Evolutionary conservation across 495 filamentous ascomycete species (phyloP), one percentile per base, ranked within the genome.

Genomic region (Diplogelasinospora grovesii): DNA sequence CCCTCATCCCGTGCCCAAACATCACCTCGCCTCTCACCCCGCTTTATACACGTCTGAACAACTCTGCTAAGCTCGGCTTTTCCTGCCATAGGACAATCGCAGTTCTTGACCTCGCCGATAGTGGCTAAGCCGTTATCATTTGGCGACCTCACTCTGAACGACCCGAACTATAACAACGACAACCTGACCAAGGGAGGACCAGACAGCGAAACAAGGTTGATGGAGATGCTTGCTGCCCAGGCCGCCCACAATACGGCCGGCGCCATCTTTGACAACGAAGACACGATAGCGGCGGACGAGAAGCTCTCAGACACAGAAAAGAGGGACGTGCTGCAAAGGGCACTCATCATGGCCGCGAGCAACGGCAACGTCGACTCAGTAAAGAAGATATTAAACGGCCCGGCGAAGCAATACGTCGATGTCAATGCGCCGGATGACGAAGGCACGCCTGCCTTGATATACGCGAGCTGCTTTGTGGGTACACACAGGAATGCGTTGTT

Each of bases 391-490:
- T 63, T 97, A 1, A 65, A 75, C 23, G 88, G 92, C 4, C 74
- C 81, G 42, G 84, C 84, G 4, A 85, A 75, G 53, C 62, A 71
- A 25, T 93, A 78, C 53, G 73, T 97, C 32, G 88, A 97, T 65
- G 75, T 96, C 32, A 86, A 99, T 66, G 81, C 80, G 46, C 79
- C 86, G 4, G 92, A 99, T 56, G 86, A 94, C 59, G 92, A 99
- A 51, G 92, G 92, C 4, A 95, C 90, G 3, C 85, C 88, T 8
- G 86, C 92, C 8, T 68, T 99, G 53, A 94, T 99, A 41, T 99
- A 99, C 65, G 92, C 92, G 6, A 96, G 90, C 75, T 99, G 92
- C 60, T 99, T 99, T 74, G 92, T 90, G 63, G 68, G 84, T 57
- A 25, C 36, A 39, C 31, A 44, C 18, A 7, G 9, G 14, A 16